These are phyloP conservation scores for Sclerotinia spermophila DNA, from an alignment of 2,329 filamentous ascomycete species.

Conservation along the genomic window DNA sequence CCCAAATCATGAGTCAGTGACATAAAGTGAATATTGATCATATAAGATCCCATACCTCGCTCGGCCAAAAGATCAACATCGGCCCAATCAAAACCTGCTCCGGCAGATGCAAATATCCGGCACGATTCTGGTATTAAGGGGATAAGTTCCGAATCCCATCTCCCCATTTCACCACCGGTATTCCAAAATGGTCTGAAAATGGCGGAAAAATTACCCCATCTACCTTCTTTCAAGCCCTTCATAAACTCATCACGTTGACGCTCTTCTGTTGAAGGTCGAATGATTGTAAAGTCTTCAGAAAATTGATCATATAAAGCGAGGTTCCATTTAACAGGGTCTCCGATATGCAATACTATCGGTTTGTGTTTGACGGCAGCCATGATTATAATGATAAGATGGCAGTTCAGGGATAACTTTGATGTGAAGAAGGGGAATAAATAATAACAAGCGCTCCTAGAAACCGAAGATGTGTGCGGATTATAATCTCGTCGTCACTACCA, in stretches of 20 bases:
- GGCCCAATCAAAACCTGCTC: conserved; percentile 62
- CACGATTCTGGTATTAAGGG: conserved; percentile 50
- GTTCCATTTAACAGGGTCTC: conserved; percentile 37
- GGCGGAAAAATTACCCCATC: conserved; percentile 52
- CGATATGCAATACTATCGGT: conserved; percentile 36
- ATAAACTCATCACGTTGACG: conserved; percentile 49
- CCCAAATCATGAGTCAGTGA: not conserved
- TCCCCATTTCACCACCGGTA: conserved; percentile 62
- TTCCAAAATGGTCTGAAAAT: conserved; percentile 60
- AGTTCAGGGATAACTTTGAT: not conserved
- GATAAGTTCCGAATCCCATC: conserved; percentile 58
- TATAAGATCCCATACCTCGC: conserved; percentile 40
- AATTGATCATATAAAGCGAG: conserved; percentile 37
- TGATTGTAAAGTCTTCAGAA: conserved; percentile 41
- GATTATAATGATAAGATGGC: not conserved
- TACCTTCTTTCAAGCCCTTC: conserved; percentile 46
- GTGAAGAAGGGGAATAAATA: not conserved
- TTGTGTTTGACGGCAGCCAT: conserved; percentile 21
- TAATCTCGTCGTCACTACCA: not conserved
- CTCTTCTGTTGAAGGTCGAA: conserved; percentile 50
- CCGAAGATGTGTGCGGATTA: not conserved
- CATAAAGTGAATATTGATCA: not conserved
- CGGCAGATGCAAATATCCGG: conserved; percentile 56
- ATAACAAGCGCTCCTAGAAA: not conserved
- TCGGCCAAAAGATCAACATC: conserved; percentile 58